These are phyloP conservation scores for Coemansia sp. DNA, from an alignment of 192 early-diverging fungal genomes.

Conservation along the genomic window DNA sequence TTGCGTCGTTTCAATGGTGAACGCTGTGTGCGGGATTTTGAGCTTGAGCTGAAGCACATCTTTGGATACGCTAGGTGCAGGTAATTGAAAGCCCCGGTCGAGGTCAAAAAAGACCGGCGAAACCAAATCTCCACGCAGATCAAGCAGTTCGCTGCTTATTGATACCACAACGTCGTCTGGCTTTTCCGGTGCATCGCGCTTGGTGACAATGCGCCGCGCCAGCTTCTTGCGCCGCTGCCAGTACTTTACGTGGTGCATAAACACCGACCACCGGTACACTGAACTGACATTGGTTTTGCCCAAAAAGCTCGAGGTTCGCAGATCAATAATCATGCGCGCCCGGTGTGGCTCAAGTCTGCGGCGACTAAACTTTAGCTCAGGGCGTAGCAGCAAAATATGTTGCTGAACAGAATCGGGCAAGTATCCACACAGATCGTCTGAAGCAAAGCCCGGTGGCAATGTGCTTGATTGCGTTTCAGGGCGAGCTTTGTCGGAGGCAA, in stretches of 20 bases:
- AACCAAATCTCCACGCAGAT: slow-evolving; percentile 42
- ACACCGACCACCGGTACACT: slow-evolving; percentile 49
- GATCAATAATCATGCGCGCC: slow-evolving; percentile 35
- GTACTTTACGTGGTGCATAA: slow-evolving; percentile 52
- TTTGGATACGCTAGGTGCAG: slow-evolving; percentile 1
- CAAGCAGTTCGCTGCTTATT: slow-evolving; percentile 40
- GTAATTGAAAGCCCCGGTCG: slow-evolving; percentile 11
- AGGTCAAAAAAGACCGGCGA: slow-evolving; percentile 40
- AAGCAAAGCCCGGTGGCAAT: slow-evolving; percentile 8
- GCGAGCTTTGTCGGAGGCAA: slow-evolving; percentile 24
- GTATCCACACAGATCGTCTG: slow-evolving; percentile 32
- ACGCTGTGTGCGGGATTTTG: slow-evolving; percentile 32
- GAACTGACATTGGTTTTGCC: slow-evolving; percentile 36
- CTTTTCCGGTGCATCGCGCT: slow-evolving; percentile 11
- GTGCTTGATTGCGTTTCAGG: slow-evolving; percentile 9
- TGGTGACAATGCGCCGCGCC: slow-evolving; percentile 43
- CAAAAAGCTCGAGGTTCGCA: slow-evolving; percentile 23
- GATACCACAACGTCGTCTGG: slow-evolving; percentile 40
- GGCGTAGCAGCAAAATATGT: slow-evolving; percentile 34
- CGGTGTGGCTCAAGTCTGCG: slow-evolving; percentile 29
- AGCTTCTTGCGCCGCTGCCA: slow-evolving; percentile 47
- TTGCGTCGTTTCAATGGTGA: slow-evolving; percentile 26
- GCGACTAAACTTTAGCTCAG: slow-evolving; percentile 26
- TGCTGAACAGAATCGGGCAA: slow-evolving; percentile 30
- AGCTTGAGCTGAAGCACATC: slow-evolving; percentile 39